phyloP scores from a whole-genome alignment of 768 basidiomycete species.

The Podaxis sp. region DNA sequence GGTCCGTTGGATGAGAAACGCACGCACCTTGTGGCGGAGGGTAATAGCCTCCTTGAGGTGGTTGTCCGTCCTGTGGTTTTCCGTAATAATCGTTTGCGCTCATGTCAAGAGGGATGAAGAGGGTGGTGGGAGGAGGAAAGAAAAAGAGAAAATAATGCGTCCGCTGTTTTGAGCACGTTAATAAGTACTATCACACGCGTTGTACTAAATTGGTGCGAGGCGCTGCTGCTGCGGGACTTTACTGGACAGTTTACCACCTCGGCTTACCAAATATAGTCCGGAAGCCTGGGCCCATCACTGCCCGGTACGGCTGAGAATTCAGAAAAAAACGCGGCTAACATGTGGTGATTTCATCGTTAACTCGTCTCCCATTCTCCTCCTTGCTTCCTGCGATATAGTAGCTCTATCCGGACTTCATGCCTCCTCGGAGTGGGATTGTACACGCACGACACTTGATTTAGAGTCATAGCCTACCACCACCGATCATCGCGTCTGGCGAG shows the following conservation, averaged over 20 bases:
- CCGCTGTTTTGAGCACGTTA: constrained; percentile 30
- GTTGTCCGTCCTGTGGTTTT: constrained; percentile 54
- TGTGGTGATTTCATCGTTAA: constrained; percentile 2
- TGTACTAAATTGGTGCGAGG: constrained; percentile 5
- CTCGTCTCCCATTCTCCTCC: background rate
- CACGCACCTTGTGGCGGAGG: constrained; percentile 34
- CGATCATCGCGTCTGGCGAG: background rate
- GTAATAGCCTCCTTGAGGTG: constrained; percentile 42
- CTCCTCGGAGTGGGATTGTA: background rate
- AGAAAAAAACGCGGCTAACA: constrained; percentile 4
- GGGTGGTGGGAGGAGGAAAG: constrained; percentile 16
- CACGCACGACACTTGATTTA: no score
- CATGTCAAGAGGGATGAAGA: constrained; percentile 37
- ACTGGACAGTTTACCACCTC: background rate
- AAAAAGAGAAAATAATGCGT: constrained; percentile 18
- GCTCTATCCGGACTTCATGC: background rate
- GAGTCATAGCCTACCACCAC: no score
- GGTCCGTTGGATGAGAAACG: constrained; percentile 2
- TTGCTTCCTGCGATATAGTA: no score
- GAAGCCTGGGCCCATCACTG: background rate
- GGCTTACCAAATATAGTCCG: constrained; percentile 9
- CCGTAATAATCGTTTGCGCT: constrained; percentile 77
- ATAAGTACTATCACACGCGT: constrained; percentile 18
- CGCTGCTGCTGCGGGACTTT: background rate
- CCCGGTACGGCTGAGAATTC: background rate